Conservation (phyloP, 495 filamentous ascomycete species). For the Penicillium robsamsonii region DNA sequence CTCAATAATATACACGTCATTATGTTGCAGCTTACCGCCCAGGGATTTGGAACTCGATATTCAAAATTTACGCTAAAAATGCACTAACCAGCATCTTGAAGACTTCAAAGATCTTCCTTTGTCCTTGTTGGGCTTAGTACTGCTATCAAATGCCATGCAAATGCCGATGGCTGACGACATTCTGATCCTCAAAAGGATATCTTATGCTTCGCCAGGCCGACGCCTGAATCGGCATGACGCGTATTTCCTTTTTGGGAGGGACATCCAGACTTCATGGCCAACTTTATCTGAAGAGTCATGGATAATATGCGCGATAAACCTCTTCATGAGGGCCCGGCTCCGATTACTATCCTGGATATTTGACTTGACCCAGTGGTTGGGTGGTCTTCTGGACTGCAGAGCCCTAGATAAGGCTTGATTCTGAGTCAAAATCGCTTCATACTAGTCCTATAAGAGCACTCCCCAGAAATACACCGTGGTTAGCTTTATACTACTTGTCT, state of each 20-base stretch:
- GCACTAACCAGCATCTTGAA: not conserved
- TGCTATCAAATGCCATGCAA: not conserved
- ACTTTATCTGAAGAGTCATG: constrained; percentile 1
- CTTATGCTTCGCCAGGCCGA: constrained; percentile 1
- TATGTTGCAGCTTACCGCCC: not conserved
- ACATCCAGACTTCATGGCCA: not conserved
- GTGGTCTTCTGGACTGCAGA: not conserved
- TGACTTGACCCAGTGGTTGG: not conserved
- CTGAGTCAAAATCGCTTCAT: not conserved
- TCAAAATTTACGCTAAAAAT: not conserved
- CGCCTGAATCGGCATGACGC: not conserved
- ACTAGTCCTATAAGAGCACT: not conserved
- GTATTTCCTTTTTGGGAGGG: not conserved
- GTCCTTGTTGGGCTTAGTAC: not conserved
- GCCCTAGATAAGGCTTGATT: not conserved
- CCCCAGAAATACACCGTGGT: not conserved
- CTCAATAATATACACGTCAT: not conserved
- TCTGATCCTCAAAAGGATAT: not conserved
- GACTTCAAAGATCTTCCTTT: not conserved
- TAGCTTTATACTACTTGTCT: not conserved
- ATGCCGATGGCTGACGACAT: constrained; percentile 6
- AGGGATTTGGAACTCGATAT: not conserved
- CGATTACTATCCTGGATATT: not conserved
- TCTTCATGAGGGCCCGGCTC: not conserved
- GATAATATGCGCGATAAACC: not conserved